Base-by-base conservation (phyloP, 2,329 filamentous ascomycete species). In the Trichophyton mentagrophytes region DNA sequence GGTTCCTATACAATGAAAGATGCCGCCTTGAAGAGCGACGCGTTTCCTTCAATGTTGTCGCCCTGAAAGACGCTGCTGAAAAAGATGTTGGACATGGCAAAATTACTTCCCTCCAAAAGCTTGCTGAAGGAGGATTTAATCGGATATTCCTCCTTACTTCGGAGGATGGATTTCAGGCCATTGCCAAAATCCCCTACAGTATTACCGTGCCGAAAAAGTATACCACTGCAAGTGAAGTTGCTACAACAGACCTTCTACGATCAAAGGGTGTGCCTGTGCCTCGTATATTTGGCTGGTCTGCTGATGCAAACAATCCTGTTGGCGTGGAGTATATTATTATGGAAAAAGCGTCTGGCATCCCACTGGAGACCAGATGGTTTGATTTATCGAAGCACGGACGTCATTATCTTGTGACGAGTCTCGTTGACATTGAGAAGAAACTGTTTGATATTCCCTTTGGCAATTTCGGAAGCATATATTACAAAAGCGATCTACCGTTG, bases 211-310 rank as follows among this genome's bases (percentile, higher is more conserved):
- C 65, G 3, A 67, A 61, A 38, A 46, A 57, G 0, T 67, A 66
- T 46, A 61, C 64, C 20, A 66, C 66, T 25, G 67, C 67, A 7
- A 68, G 64, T 60, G 67, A 69, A 64, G 67, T 64, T 11, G 66
- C 66, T 22, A 68, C 66, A 8, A 60, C 66, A 9, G 61, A 61
- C 9, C 66, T 67, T 51, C 62, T 70, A 22, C 66, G 62, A 11
- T 66, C 61, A 15, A 65, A 72, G 49, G 65, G 65, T 8, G 64
- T 76, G 59, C 72, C 73, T 22, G 70, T 75, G 15, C 74, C 73
- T 3, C 61, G 66, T 49, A 58, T 70, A 8, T 66, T 66, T 64
- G 65, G 61, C 1, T 69, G 64, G 61, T 68, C 64, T 17, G 64
- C 65, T 13, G 62, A 63, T 30, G 30, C 47, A 2, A 60, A 66